These are phyloP conservation scores for Eucalyptus marginata DNA, from an alignment of 345 rosid species.

Conservation along the genomic window DNA sequence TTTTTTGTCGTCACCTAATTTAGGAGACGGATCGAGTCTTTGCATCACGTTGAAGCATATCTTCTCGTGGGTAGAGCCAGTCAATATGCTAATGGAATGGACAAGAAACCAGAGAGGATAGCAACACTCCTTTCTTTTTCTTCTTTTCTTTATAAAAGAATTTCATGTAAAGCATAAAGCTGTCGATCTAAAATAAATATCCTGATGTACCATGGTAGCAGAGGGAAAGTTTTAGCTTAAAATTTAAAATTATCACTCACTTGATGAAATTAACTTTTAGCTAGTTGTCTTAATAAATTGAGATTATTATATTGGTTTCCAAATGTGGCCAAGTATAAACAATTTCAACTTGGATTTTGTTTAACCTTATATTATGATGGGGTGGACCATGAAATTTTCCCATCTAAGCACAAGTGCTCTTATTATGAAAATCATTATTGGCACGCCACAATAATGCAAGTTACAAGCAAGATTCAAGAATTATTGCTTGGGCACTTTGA, in stretches of 20 bases:
- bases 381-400: background rate
- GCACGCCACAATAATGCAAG: background rate
- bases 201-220: background rate
- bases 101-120: background rate
- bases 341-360: background rate
- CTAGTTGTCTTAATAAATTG: background rate
- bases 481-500: slow-evolving; percentile 1
- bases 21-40: background rate
- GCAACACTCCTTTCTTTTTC: background rate
- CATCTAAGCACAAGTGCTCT: background rate
- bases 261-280: background rate
- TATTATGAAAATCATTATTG: background rate
- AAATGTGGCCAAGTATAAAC: background rate
- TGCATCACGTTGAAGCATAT: background rate
- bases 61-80: background rate
- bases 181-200: background rate
- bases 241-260: background rate
- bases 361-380: background rate
- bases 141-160: background rate
- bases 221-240: no score
- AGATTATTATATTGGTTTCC: background rate
- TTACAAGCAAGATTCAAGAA: background rate
- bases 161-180: background rate
- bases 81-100: background rate
- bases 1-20: background rate